Conservation (phyloP, 192 early-diverging fungal genomes). For the Dispira simplex region DNA sequence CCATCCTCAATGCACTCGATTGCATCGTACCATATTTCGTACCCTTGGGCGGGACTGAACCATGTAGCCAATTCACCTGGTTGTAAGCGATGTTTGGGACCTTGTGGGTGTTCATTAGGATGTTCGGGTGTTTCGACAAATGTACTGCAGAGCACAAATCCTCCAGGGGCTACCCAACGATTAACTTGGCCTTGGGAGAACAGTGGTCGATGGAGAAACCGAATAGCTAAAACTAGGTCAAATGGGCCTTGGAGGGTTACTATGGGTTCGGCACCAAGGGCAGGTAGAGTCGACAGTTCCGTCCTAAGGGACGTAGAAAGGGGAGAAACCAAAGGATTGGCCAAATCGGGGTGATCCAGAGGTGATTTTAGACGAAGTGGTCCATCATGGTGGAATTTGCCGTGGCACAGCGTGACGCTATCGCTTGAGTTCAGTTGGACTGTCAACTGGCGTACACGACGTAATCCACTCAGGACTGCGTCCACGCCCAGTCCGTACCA, state of each 20-base stretch:
- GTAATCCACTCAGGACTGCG: not conserved
- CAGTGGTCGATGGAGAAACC: not conserved
- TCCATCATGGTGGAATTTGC: not conserved
- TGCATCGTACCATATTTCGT: not conserved
- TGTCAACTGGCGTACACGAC: not conserved
- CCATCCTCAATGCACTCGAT: constrained; percentile 1
- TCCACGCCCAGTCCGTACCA: not conserved
- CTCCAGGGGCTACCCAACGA: not conserved
- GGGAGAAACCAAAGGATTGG: not conserved
- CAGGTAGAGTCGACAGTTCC: not conserved
- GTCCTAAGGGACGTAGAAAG: not conserved
- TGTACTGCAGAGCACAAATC: not conserved
- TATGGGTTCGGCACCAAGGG: not conserved
- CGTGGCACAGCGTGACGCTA: not conserved
- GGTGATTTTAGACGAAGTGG: not conserved
- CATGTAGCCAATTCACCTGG: not conserved
- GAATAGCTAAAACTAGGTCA: not conserved
- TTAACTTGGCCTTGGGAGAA: not conserved
- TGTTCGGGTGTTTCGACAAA: not conserved
- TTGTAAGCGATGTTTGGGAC: not conserved
- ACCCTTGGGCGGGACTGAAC: not conserved
- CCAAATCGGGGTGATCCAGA: not conserved
- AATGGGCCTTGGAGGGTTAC: not conserved
- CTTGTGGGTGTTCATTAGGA: constrained; percentile 1
- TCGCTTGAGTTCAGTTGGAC: not conserved